Evolutionary conservation across 805 yeast species (phyloP), one percentile per base, ranked within the genome.

Genomic region (Candida piceae): DNA sequence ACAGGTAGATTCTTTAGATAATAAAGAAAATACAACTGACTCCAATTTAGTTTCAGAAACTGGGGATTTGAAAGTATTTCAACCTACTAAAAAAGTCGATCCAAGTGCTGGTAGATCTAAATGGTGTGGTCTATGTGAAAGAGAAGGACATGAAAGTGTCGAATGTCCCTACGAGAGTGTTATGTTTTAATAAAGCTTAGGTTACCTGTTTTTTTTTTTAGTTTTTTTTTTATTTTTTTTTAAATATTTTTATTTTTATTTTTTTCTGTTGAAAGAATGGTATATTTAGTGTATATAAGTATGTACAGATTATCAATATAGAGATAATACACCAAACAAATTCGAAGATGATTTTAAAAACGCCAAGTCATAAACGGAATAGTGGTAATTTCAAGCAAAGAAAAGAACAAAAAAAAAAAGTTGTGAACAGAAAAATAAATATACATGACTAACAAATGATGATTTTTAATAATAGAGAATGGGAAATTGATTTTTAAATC

Each of bases 101-200:
- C 83, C 89, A 1, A 69, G 88, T 0, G 77, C 76, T 2, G 96
- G 96, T 1, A 70, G 89, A 30, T 64, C 64, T 19, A 70, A 76
- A 44, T 90, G 96, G 95, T 90, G 98, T 63, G 96, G 95, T 0
- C 66, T 87, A 36, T 90, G 98, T 63, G 97, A 90, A 57, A 67
- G 86, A 37, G 79, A 76, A 31, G 98, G 97, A 1, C 98, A 90
- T 55, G 80, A 78, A 32, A 83, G 93, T 45, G 67, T 80, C 21
- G 87, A 87, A 38, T 90, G 98, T 60, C 96, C 96, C 0, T 87
- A 76, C 55, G 94, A 81, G 47, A 74, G 75, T 46, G 38, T 42
- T 35, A 45, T 43, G 38, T 48, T 53, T 41, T 45, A 31, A n/a
- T n/a, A 56, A 46, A 27, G 18, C 21, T n/a, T 8, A 13, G 5